phyloP scores from a whole-genome alignment of 805 yeast genomes.

The Candida awuae region DNA sequence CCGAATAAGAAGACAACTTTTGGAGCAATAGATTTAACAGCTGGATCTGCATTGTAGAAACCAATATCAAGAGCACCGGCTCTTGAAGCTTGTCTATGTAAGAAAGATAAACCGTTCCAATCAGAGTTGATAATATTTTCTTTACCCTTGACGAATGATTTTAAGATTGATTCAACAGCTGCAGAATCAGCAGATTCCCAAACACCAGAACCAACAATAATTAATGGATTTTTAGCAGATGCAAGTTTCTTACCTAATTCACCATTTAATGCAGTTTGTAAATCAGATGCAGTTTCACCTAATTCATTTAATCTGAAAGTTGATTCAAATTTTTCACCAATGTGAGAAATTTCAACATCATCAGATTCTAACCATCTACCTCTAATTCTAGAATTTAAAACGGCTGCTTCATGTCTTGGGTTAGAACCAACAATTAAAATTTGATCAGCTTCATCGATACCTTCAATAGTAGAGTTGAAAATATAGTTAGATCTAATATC shows the following conservation, averaged over 20 bases:
- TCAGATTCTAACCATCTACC: constrained; percentile 63
- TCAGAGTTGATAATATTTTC: constrained; percentile 54
- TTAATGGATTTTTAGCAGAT: constrained; percentile 63
- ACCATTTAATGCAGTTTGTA: constrained; percentile 56
- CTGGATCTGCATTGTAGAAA: constrained; percentile 45
- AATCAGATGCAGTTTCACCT: constrained; percentile 52
- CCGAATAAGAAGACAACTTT: constrained; percentile 75
- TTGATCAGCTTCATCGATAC: constrained; percentile 77
- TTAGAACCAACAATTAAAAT: constrained; percentile 76
- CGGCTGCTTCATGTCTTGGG: constrained; percentile 88
- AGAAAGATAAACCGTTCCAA: constrained; percentile 76
- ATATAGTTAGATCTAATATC: constrained; percentile 73
- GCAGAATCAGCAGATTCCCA: constrained; percentile 58
- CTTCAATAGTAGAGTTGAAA: constrained; percentile 72
- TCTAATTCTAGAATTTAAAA: constrained; percentile 75
- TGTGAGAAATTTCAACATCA: constrained; percentile 56
- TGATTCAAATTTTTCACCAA: constrained; percentile 72
- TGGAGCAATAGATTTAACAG: constrained; percentile 43
- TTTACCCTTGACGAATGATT: constrained; percentile 50
- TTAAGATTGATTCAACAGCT: constrained; percentile 51
- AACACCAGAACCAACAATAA: constrained; percentile 75
- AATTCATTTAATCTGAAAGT: constrained; percentile 60
- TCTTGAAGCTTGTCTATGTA: constrained; percentile 84
- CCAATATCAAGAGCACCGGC: constrained; percentile 84
- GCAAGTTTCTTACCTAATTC: constrained; percentile 60